Evolutionary conservation across 225 moss, liverwort and hornwort species (phyloP).

Genomic region (Pleurozium schreberi): DNA sequence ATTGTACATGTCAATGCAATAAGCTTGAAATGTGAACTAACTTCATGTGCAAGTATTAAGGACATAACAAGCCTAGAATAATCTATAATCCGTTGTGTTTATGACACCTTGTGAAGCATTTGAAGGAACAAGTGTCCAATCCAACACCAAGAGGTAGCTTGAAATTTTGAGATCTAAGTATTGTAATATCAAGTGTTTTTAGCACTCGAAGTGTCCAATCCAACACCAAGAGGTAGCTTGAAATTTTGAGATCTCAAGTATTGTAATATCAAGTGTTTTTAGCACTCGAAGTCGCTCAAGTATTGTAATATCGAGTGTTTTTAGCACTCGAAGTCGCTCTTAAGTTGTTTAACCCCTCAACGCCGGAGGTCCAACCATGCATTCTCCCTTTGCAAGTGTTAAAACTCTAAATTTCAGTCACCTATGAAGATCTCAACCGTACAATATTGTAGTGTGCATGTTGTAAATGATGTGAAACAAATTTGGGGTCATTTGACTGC

Average conservation of each 20-base stretch:
- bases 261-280: no score
- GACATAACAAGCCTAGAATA: not conserved
- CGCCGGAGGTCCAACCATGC: no score
- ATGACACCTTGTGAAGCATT: not conserved
- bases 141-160: not conserved
- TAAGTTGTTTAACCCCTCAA: not conserved
- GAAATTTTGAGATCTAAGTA: not conserved
- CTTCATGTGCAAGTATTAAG: not conserved
- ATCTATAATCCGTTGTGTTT: not conserved
- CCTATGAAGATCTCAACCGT: no score
- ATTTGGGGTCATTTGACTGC: no score
- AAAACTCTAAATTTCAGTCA: no score
- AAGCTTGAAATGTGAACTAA: not conserved
- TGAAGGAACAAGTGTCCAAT: not conserved
- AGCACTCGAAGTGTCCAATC: not conserved
- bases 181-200: not conserved
- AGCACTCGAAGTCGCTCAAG: not conserved
- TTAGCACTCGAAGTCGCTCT: not conserved
- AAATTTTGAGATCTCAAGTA: not conserved
- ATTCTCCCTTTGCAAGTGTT: no score
- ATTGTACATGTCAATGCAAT: not conserved
- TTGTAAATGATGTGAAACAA: no score
- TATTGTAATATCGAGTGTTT: not conserved
- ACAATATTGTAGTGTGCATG: no score
- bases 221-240: not conserved